Evolutionary conservation across 2,329 filamentous ascomycete species (phyloP).

Genomic region (Alternaria panax): DNA sequence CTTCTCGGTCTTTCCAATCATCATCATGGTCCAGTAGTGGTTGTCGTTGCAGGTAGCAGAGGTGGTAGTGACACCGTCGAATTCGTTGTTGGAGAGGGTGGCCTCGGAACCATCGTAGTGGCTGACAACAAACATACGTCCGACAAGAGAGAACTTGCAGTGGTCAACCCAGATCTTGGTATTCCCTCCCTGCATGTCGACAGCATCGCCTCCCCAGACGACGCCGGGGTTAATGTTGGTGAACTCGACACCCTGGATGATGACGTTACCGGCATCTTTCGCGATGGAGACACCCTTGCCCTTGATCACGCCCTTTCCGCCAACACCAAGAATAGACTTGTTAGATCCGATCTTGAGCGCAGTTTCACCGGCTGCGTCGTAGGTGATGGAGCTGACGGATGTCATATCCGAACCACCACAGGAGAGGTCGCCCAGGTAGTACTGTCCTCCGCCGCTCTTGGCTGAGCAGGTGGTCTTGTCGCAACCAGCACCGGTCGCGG

Average conservation of each 20-base stretch:
- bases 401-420: constrained; percentile 26
- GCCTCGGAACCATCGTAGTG: constrained; percentile 47
- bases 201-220: constrained; percentile 51
- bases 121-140: constrained; percentile 55
- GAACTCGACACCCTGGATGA: constrained; percentile 53
- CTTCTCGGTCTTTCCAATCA: constrained; percentile 51
- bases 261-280: constrained; percentile 45
- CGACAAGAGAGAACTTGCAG: constrained; percentile 54
- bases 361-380: constrained; percentile 43
- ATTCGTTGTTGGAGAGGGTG: constrained; percentile 58
- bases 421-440: constrained; percentile 33
- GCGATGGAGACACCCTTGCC: constrained; percentile 53
- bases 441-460: constrained; percentile 23
- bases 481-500: constrained; percentile 28
- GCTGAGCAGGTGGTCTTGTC: constrained; percentile 28
- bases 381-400: constrained; percentile 38
- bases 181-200: constrained; percentile 45
- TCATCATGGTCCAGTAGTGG: constrained; percentile 58
- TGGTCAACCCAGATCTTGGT: constrained; percentile 50
- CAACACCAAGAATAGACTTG: constrained; percentile 53
- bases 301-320: constrained; percentile 51
- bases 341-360: constrained; percentile 50
- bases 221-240: constrained; percentile 49
- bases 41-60: constrained; percentile 56
- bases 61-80: constrained; percentile 54